Conservation (phyloP, 2,329 filamentous ascomycete genomes). For the Neurospora sp. region DNA sequence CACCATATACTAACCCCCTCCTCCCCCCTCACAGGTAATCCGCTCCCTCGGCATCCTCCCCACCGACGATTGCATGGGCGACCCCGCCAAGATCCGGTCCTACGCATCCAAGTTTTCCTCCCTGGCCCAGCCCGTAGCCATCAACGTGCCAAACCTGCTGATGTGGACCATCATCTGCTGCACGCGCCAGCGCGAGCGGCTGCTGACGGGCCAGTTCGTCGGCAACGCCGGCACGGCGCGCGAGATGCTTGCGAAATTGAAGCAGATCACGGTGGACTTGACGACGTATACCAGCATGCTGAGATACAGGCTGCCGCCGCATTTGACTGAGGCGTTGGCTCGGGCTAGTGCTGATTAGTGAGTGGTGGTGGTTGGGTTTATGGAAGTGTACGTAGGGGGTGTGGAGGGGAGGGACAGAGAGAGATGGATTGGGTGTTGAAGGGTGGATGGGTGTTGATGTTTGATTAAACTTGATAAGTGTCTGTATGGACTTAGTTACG, state of each 20-base stretch:
- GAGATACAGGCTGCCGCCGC: constrained; percentile 77
- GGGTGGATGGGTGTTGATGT: background rate
- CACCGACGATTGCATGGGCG: constrained; percentile 55
- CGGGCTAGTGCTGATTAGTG: constrained; percentile 60
- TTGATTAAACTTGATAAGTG: background rate
- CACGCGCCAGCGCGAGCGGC: constrained; percentile 62
- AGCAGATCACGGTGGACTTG: constrained; percentile 76
- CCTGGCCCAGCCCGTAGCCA: constrained; percentile 69
- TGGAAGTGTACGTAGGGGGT: background rate
- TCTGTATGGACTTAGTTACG: background rate
- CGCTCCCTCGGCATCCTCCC: constrained; percentile 69
- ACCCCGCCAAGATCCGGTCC: constrained; percentile 67
- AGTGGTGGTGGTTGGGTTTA: no score
- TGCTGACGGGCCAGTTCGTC: constrained; percentile 63
- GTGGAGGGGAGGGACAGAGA: background rate
- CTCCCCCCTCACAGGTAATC: constrained; percentile 44
- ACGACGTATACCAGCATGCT: constrained; percentile 92
- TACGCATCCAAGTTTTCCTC: constrained; percentile 72
- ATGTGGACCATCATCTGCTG: constrained; percentile 91
- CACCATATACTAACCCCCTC: constrained; percentile 3
- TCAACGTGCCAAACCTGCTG: constrained; percentile 82
- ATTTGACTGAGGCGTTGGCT: constrained; percentile 81
- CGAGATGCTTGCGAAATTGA: constrained; percentile 58
- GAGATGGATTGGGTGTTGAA: background rate
- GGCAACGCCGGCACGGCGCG: constrained; percentile 56